These are phyloP conservation scores for Lepidium africanum DNA, from an alignment of 345 rosid species.

Conservation along the genomic window DNA sequence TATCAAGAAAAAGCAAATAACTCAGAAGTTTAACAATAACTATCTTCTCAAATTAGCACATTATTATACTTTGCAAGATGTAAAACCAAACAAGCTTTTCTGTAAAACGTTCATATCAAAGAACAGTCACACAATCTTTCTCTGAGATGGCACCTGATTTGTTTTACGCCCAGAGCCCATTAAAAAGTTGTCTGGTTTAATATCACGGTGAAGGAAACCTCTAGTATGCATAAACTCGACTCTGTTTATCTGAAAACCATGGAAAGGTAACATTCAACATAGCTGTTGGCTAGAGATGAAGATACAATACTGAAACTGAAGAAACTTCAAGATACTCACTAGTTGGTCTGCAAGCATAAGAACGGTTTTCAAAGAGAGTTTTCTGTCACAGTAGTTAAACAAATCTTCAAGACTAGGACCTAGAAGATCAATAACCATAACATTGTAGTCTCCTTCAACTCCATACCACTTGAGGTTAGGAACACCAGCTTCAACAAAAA, in stretches of 20 bases:
- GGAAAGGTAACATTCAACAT: neutral
- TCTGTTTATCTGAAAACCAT: slow-evolving; percentile 35
- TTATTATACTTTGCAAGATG: neutral
- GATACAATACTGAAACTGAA: neutral
- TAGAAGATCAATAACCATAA: slow-evolving; percentile 77
- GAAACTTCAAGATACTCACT: slow-evolving; percentile 28
- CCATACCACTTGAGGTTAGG: slow-evolving; percentile 80
- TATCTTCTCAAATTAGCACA: neutral
- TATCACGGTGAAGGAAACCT: slow-evolving; percentile 55
- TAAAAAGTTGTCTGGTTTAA: slow-evolving; percentile 51
- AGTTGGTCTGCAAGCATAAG: slow-evolving; percentile 77
- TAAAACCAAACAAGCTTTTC: neutral
- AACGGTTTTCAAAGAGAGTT: slow-evolving; percentile 66
- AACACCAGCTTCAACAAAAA: slow-evolving; percentile 45
- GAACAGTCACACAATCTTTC: neutral
- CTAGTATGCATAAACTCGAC: slow-evolving; percentile 45
- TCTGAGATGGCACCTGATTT: slow-evolving; percentile 35
- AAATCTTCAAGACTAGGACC: slow-evolving; percentile 86
- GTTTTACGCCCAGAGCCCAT: slow-evolving; percentile 58
- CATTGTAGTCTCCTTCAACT: slow-evolving; percentile 60
- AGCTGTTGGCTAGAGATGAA: neutral
- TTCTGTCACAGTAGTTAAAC: slow-evolving; percentile 66
- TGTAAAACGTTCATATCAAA: neutral
- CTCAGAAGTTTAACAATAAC: neutral
- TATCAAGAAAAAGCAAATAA: neutral